These are phyloP conservation scores for Trichoderma afroharzianum DNA, from an alignment of 2,329 filamentous ascomycete species.

Conservation along the genomic window DNA sequence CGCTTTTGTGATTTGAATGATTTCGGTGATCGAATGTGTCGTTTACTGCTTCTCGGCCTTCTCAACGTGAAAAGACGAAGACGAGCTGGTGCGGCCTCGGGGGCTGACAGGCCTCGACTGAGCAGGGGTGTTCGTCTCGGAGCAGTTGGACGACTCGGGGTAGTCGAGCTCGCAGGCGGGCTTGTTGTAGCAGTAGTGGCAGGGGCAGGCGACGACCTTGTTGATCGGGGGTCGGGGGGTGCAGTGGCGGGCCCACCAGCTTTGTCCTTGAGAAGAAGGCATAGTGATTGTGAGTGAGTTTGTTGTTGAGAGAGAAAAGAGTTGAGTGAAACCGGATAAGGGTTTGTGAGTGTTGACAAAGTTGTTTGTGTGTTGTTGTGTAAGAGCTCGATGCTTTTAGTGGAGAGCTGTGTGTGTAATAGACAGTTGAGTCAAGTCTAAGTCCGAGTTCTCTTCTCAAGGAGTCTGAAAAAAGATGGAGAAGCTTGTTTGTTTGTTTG, in stretches of 20 bases:
- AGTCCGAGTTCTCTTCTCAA: not conserved
- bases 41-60: not conserved
- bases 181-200: conserved; percentile 33
- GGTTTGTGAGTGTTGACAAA: not conserved
- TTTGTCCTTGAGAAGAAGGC: conserved; percentile 33
- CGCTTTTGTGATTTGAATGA: not conserved
- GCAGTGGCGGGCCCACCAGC: conserved; percentile 41
- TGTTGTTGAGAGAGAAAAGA: not conserved
- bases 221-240: conserved; percentile 37
- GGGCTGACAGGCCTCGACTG: conserved; percentile 3
- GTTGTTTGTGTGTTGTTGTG: not conserved
- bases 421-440: not conserved
- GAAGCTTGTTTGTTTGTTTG: not conserved
- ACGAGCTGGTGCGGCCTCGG: not conserved
- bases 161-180: not conserved
- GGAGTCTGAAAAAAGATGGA: not conserved
- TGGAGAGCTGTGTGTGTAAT: not conserved
- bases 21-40: not conserved
- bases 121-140: not conserved
- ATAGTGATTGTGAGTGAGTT: conserved; percentile 23
- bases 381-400: not conserved
- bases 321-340: not conserved
- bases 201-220: conserved; percentile 34
- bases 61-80: not conserved
- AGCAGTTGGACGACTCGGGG: not conserved